Evolutionary conservation across 306 rosid species (phyloP), one percentile per base, ranked within the genome.

Genomic region (Acacia crassicarpa): DNA sequence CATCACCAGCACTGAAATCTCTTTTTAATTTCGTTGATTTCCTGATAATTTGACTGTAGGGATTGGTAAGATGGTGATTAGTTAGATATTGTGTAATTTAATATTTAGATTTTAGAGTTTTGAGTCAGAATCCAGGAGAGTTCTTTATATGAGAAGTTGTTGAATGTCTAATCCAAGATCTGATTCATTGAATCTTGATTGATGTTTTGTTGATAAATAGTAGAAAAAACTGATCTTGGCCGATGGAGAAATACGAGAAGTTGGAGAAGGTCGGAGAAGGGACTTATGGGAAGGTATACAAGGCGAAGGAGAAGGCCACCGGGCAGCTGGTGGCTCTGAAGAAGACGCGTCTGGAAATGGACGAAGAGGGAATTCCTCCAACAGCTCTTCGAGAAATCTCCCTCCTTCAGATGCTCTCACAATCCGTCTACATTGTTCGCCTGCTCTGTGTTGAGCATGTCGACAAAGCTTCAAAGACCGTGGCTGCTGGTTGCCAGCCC

Each of bases 181-280:
- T 43, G 14, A 25, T 51, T 44, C 20, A 74, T 20, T 35, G 51
- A 7, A 53, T 74, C 45, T n/a, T 19, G 46, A 56, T 22, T 75
- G 53, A 38, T 10, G 8, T 33, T 32, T 20, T 71, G 48, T 56
- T 22, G 1, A 59, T 15, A 1, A 41, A 75, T 40, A 30, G 56
- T 25, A 76, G 80, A 23, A 76, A 58, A 14, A 49, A 27, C 45
- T 17, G 77, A 73, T 73, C 17, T 22, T 9, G 10, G 1, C 45
- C 23, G 3, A 94, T 95, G 99, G 99, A 95, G 0, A 93, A 93
- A 80, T 93, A 95, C 90, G 98, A 95, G 89, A 95, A 95, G 81
- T 86, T 95, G 1, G 99, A 95, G 89, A 95, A 95, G 88, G 99
- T 93, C 0, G 99, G 99, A 9, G 99, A 95, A 86, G 99, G 99